These are phyloP conservation scores for Mollisia scopiformis DNA, from an alignment of 2,329 filamentous ascomycete genomes.

Conservation along the genomic window DNA sequence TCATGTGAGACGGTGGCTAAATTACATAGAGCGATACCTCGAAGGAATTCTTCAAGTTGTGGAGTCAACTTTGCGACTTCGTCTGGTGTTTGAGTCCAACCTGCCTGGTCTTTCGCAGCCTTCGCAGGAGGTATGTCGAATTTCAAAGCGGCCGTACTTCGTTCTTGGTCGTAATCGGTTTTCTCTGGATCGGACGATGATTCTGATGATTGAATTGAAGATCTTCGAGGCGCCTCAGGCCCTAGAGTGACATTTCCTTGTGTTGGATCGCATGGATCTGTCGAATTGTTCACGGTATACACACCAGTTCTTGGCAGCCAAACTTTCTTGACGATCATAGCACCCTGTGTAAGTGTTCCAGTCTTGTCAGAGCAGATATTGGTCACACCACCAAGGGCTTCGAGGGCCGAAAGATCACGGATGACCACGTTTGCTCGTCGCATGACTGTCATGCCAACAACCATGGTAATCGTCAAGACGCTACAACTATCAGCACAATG, in stretches of 20 bases:
- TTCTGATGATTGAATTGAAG: background rate
- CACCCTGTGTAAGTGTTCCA: conserved; percentile 63
- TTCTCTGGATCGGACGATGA: conserved; percentile 36
- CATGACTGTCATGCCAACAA: conserved; percentile 50
- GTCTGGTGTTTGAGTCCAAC: conserved; percentile 24
- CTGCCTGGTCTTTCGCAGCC: conserved; percentile 32
- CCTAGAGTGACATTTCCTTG: conserved; percentile 48
- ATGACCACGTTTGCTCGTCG: conserved; percentile 50
- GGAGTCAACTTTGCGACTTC: conserved; percentile 40
- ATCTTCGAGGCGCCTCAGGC: conserved; percentile 20
- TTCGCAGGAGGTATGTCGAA: conserved; percentile 63
- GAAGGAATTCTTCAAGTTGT: conserved; percentile 52
- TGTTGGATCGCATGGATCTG: conserved; percentile 58
- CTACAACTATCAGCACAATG: conserved; percentile 37
- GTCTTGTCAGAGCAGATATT: conserved; percentile 82
- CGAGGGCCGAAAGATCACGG: conserved; percentile 52
- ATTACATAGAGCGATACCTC: conserved; percentile 59
- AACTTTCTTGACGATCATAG: conserved; percentile 62
- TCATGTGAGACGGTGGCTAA: conserved; percentile 53
- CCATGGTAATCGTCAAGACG: conserved; percentile 58
- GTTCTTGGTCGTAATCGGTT: conserved; percentile 61
- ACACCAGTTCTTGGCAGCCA: conserved; percentile 57
- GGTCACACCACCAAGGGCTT: conserved; percentile 73
- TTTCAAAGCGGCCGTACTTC: conserved; percentile 61
- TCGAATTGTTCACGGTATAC: conserved; percentile 54